Evolutionary conservation across 2,329 filamentous ascomycete species (phyloP), one percentile per base, ranked within the genome.

Genomic region (Tolypocladium album): DNA sequence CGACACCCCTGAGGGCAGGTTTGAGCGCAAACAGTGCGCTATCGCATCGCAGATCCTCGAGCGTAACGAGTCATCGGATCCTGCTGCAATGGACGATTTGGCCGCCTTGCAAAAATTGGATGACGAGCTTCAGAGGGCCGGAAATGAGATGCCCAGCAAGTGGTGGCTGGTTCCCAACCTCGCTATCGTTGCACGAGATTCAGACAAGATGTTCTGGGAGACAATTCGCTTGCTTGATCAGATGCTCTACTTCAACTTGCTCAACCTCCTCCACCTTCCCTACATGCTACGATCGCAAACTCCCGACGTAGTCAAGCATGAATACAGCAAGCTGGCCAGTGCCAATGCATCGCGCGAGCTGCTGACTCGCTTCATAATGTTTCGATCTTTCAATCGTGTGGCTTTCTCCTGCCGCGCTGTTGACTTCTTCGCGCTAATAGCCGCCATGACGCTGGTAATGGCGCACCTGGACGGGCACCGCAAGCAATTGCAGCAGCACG

Each of bases 221-320:
- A 70, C 65, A 22, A 60, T 67, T 50, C 63, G 67, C 17, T 7
- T 50, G 12, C 22, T 50, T 2, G 24, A 50, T n/a, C 75, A 78
- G 56, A 62, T 75, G 12, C 64, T 69, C n/a, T 71, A 78, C 61
- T 74, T 74, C 60, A 68, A 70, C 58, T 65, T 78, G 9, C 63
- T 78, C 3, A 68, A 69, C 55, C 72, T 73, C 58, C 69, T 78
- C 0, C 75, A 78, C 60, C 64, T 77, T 1, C 76, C 76, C 0
- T 76, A 72, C 59, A 67, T 76, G 59, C 61, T 78, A 11, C 65
- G 64, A 27, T 50, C 22, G 12, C 24, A 27, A 17, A 31, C 24
- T 7, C 22, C 22, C 24, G 22, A 31, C 13, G 11, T n/a, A 13
- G 43, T 45, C 43, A 17, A 31, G 13, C 31, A 50, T 17, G 45